Percentiles rank a stretch among this genome's conserved stretches.
Evolutionary conservation across 345 rosid species (phyloP).

Genomic region (Lepidium sativum): DNA sequence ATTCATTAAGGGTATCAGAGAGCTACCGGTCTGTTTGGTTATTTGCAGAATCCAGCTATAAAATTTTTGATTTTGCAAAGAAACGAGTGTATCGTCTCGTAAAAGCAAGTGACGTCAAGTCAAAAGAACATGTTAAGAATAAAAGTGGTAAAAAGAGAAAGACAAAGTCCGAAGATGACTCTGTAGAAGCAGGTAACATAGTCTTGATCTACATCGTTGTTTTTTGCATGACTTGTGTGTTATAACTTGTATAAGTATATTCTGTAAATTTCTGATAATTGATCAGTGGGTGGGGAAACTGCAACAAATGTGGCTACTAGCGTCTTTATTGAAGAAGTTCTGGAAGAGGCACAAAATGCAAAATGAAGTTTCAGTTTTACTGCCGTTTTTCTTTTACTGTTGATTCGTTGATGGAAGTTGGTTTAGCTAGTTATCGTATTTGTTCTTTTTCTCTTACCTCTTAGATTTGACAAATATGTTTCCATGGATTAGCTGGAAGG

Average conservation of each 20-base stretch:
- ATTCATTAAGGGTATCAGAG: slow-evolving; percentile 88
- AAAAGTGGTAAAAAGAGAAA: slow-evolving; percentile 56
- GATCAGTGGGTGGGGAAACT: slow-evolving; percentile 38
- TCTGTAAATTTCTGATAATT: not conserved
- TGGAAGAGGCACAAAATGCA: slow-evolving; percentile 93
- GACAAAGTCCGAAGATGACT: slow-evolving; percentile 23
- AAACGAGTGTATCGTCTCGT: slow-evolving; percentile 69
- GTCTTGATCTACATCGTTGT: not conserved
- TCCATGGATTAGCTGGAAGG: not conserved
- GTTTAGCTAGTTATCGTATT: not conserved
- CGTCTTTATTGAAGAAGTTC: slow-evolving; percentile 53
- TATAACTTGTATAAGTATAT: not conserved
- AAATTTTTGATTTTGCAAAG: slow-evolving; percentile 95
- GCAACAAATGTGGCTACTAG: slow-evolving; percentile 23
- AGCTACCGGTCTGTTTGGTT: slow-evolving; percentile 98
- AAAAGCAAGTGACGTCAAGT: slow-evolving; percentile 45
- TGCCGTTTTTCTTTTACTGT: slow-evolving; percentile 8
- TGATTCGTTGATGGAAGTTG: not conserved
- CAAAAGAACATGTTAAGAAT: slow-evolving; percentile 33
- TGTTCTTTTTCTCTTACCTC: not conserved
- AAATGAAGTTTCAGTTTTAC: slow-evolving; percentile 71
- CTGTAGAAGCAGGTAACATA: slow-evolving; percentile 27
- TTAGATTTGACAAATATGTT: not conserved
- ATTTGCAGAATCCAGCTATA: slow-evolving; percentile 96
- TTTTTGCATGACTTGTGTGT: not conserved